Conservation (phyloP, 495 filamentous ascomycete species). For the Neurospora sp. region DNA sequence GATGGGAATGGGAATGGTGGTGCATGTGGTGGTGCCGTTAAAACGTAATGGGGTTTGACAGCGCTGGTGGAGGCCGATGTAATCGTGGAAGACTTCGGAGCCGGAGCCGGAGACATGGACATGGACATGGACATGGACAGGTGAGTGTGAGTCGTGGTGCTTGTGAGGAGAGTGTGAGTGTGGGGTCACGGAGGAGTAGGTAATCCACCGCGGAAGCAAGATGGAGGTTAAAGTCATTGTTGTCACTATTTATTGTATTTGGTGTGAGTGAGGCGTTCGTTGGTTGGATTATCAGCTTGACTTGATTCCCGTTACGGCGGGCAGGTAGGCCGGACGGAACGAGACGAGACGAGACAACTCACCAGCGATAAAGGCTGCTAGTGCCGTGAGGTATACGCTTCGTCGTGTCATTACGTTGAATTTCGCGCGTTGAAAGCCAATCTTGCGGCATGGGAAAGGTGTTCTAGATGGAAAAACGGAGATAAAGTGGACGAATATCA, state of each 20-base stretch:
- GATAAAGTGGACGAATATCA: background rate
- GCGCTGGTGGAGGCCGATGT: conserved; percentile 67
- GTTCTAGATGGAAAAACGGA: background rate
- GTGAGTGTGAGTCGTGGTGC: background rate
- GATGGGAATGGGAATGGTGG: too few species aligned
- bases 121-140: background rate
- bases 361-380: background rate
- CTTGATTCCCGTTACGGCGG: background rate
- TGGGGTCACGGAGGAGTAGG: conserved; percentile 50
- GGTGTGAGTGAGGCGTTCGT: background rate
- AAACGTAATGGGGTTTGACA: conserved; percentile 30
- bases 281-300: background rate
- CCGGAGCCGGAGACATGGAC: conserved; percentile 12
- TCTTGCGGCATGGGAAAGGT: background rate
- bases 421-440: too few species aligned
- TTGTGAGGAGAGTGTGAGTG: background rate
- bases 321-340: too few species aligned
- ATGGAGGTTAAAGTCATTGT: conserved; percentile 67
- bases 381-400: background rate
- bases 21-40: too few species aligned
- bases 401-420: background rate
- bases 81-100: conserved; percentile 46
- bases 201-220: conserved; percentile 69
- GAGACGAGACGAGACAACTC: background rate
- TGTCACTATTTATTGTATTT: conserved; percentile 45